Evolutionary conservation across 345 rosid genomes (phyloP).

Genomic region (Gossypium australe): DNA sequence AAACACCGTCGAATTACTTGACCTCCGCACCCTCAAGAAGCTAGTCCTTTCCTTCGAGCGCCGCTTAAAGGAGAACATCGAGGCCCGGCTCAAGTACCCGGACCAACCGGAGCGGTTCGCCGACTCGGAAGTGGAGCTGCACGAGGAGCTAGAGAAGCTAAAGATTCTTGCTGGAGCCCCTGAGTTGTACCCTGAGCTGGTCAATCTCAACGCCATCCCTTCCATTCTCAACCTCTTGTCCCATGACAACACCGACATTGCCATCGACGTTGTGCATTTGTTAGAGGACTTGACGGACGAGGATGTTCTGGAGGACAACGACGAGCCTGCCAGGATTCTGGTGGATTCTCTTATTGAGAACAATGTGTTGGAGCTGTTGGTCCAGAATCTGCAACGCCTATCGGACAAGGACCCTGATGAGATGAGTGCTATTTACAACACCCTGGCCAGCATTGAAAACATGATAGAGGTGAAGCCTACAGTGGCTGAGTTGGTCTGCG

Average conservation of each 20-base stretch:
- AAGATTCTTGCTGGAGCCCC: conserved; percentile 88
- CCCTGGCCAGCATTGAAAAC: conserved; percentile 81
- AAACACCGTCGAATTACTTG: conserved; percentile 54
- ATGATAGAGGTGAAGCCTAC: conserved; percentile 89
- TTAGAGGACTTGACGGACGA: conserved; percentile 90
- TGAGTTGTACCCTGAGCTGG: conserved; percentile 88
- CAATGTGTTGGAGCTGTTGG: conserved; percentile 79
- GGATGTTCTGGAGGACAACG: conserved; percentile 82
- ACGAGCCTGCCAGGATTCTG: conserved; percentile 68
- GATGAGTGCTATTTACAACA: conserved; percentile 63
- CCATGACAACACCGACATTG: conserved; percentile 82
- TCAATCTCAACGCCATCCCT: conserved; percentile 59
- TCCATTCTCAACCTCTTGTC: conserved; percentile 77
- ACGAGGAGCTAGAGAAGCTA: conserved; percentile 86
- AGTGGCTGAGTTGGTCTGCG: conserved; percentile 85
- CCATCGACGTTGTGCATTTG: conserved; percentile 83
- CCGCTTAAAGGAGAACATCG: conserved; percentile 90
- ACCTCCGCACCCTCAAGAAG: conserved; percentile 73
- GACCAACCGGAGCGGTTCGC: conserved; percentile 91
- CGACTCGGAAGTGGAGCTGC: conserved; percentile 80
- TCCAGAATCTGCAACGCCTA: conserved; percentile 80
- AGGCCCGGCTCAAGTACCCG: conserved; percentile 88
- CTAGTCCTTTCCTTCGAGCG: conserved; percentile 94
- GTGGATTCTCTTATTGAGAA: conserved; percentile 73
- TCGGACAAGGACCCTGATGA: conserved; percentile 83